A percentile compares a stretch with the other conserved stretches of the same genome.
Evolutionary conservation across 2,329 filamentous ascomycete genomes (phyloP).

Genomic region (Zopfia rhizophila): DNA sequence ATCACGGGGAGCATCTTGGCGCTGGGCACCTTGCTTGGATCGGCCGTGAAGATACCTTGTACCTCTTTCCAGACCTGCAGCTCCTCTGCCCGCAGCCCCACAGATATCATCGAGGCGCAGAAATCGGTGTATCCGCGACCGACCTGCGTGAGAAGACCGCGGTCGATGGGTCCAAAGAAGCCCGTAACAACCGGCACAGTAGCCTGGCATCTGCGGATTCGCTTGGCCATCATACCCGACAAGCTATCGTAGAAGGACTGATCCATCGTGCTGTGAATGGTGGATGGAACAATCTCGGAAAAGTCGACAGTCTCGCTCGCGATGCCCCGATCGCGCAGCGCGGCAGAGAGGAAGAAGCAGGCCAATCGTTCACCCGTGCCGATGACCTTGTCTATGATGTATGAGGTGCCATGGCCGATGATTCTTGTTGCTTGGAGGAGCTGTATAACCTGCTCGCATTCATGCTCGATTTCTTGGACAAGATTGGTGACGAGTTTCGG

Average conservation of each 20-base stretch:
- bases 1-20: conserved; percentile 83
- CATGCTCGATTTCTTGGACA: conserved; percentile 55
- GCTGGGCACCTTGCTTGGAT: conserved; percentile 86
- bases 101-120: conserved; percentile 86
- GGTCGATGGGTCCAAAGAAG: conserved; percentile 92
- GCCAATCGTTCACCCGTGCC: conserved; percentile 93
- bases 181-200: no score
- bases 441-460: conserved; percentile 81
- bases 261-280: no score
- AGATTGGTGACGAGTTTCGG: no score
- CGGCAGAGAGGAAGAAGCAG: conserved; percentile 83
- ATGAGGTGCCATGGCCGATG: conserved; percentile 56
- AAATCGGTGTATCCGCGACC: conserved; percentile 94
- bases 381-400: conserved; percentile 73
- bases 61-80: conserved; percentile 98
- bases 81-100: conserved; percentile 82
- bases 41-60: conserved; percentile 86
- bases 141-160: no score
- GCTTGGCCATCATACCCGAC: no score
- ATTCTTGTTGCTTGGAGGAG: conserved; percentile 69
- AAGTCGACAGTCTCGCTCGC: conserved; percentile 54
- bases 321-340: conserved; percentile 79
- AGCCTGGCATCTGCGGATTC: no score
- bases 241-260: no score
- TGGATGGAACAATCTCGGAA: no score